Base-by-base conservation (phyloP, 768 basidiomycete species). In the Suillus variegatus region DNA sequence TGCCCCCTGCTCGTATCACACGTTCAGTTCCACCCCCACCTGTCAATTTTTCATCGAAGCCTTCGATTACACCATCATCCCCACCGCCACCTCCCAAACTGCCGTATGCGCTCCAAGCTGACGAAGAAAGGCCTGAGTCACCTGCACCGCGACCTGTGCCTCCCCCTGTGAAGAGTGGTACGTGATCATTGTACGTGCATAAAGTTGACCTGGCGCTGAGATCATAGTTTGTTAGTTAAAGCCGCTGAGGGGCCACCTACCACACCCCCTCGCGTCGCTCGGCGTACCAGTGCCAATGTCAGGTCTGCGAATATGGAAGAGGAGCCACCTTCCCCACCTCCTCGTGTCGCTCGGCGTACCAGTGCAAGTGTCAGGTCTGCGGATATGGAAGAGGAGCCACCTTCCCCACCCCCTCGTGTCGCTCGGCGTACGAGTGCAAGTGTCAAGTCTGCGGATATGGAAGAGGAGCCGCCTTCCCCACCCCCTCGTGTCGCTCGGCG, bases 11-110 rank as follows among this genome's bases (percentile, higher is more conserved):
- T 8, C 78, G 73, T 56, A 69, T 77, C 35, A 74, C 69, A 16
- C 75, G 74, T 60, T 71, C 73, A 0, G 67, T 75, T 60, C 80
- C 76, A 0, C 73, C 77, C 0, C 76, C 79, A 22, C 79, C 79
- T 0, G 73, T 73, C 28, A 73, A 71, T 60, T 38, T 73, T 35
- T 46, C 57, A n/a, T 71, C 76, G 10, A 72, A 69, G 44, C 71
- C 72, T 32, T 51, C 36, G 4, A 60, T 66, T 0, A 55, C 69
- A 7, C 69, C 72, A 3, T 47, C 64, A 1, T 69, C 70, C 1
- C 68, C 75, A 6, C 46, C 71, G 1, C 65, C 74, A 8, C 69
- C 74, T 0, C 61, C 60, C 10, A 70, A 60, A 65, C 40, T 65
- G 4, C 13, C 65, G 4, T 68, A 68, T 12, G 51, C 63, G 1